Evolutionary conservation across 805 yeast species (phyloP).

Genomic region (Candida vaughaniae): DNA sequence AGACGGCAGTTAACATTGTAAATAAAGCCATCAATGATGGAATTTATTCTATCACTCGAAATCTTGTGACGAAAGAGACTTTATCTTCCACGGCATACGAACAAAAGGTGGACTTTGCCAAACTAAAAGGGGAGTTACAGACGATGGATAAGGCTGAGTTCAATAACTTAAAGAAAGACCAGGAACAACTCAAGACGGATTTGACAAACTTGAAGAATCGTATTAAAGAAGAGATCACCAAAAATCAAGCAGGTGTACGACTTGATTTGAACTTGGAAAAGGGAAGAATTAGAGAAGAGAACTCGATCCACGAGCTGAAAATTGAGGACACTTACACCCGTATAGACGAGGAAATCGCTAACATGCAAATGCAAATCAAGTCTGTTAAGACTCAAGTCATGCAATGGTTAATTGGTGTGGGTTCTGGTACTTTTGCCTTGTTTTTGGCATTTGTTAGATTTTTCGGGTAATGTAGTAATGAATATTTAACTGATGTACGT

Average conservation of each 20-base stretch:
- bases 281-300: conserved; percentile 93
- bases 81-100: conserved; percentile 85
- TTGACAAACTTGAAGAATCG: conserved; percentile 82
- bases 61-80: conserved; percentile 82
- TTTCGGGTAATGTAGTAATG: conserved; percentile 54
- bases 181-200: conserved; percentile 79
- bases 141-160: conserved; percentile 86
- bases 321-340: conserved; percentile 93
- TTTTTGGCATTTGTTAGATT: conserved; percentile 89
- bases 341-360: conserved; percentile 92
- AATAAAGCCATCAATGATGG: conserved; percentile 78
- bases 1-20: conserved; percentile 72
- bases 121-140: conserved; percentile 86
- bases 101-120: conserved; percentile 95
- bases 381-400: conserved; percentile 93
- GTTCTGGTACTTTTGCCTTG: conserved; percentile 96
- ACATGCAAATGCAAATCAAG: conserved; percentile 93
- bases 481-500: too few species aligned
- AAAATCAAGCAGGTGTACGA: conserved; percentile 85
- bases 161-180: conserved; percentile 78
- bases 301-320: conserved; percentile 87
- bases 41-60: conserved; percentile 67
- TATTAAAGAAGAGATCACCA: conserved; percentile 87
- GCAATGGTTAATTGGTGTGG: conserved; percentile 98
- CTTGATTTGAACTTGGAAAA: conserved; percentile 90